Evolutionary conservation across 2,329 filamentous ascomycete genomes (phyloP).

Genomic region (Neophaeococcomyces aloes): DNA sequence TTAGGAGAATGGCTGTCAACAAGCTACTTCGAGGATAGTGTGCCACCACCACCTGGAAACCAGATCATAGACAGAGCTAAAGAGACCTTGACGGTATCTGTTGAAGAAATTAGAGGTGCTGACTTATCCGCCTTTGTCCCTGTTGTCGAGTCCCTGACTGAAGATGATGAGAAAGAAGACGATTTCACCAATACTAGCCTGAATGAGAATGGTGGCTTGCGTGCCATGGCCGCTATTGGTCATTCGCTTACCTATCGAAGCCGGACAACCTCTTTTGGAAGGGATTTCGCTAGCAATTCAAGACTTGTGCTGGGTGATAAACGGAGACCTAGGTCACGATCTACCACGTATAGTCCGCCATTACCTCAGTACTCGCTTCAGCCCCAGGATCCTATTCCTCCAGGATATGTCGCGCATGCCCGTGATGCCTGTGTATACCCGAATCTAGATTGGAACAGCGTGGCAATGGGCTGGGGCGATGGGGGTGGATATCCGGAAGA

Average conservation of each 20-base stretch:
- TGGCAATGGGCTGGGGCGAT: constrained; percentile 70
- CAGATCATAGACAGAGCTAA: constrained; percentile 86
- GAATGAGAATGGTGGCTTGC: constrained; percentile 18
- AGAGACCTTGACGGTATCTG: constrained; percentile 67
- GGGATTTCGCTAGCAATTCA: constrained; percentile 14
- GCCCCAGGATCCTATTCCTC: constrained; percentile 66
- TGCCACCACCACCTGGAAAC: constrained; percentile 71
- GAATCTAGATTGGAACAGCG: constrained; percentile 94
- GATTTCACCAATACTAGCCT: constrained; percentile 25
- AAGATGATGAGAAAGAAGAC: constrained; percentile 26
- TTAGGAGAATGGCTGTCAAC: constrained; percentile 92
- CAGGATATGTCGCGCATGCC: constrained; percentile 81
- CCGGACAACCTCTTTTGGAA: constrained; percentile 17
- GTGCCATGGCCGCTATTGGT: constrained; percentile 19
- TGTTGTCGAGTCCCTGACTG: constrained; percentile 10
- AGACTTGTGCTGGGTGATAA: constrained; percentile 10
- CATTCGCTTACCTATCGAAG: constrained; percentile 19
- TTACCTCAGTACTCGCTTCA: constrained; percentile 76
- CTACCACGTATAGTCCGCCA: constrained; percentile 56
- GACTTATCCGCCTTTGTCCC: constrained; percentile 20
- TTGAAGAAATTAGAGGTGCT: constrained; percentile 47
- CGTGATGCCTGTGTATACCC: constrained; percentile 73
- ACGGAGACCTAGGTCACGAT: not conserved
- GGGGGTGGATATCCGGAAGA: constrained; percentile 85
- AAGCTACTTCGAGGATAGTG: constrained; percentile 87